Evolutionary conservation across 2,329 filamentous ascomycete species (phyloP).

Genomic region (Zymoseptoria pseudotritici): DNA sequence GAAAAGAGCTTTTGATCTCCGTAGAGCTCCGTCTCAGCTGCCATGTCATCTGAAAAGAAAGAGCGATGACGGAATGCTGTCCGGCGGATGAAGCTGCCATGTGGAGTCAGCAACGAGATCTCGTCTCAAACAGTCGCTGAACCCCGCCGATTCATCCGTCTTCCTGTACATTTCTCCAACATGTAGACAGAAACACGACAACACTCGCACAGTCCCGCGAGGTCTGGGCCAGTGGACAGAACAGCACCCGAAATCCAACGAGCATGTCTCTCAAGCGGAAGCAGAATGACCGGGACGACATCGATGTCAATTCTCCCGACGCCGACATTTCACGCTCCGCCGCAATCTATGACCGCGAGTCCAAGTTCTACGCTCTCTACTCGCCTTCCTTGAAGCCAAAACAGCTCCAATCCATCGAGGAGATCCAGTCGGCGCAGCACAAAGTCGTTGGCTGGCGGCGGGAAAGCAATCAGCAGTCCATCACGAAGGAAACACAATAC

Average conservation of each 20-base stretch:
- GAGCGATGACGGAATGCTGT: background rate
- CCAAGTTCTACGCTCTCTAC: slow-evolving; percentile 45
- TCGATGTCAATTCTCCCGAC: slow-evolving; percentile 2
- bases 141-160: background rate
- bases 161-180: background rate
- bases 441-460: slow-evolving; percentile 46
- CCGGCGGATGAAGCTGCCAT: background rate
- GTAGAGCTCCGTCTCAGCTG: background rate
- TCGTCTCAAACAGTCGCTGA: background rate
- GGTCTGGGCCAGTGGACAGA: background rate
- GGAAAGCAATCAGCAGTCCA: slow-evolving; percentile 40
- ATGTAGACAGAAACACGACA: background rate
- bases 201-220: background rate
- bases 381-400: slow-evolving; percentile 37
- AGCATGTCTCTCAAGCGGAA: slow-evolving; percentile 27
- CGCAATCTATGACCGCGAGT: slow-evolving; percentile 44
- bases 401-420: slow-evolving; percentile 37
- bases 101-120: background rate
- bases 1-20: background rate
- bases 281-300: slow-evolving; percentile 10
- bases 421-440: slow-evolving; percentile 42
- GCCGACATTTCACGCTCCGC: slow-evolving; percentile 38
- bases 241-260: background rate
- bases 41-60: background rate
- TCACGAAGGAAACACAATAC: slow-evolving; percentile 35